phyloP scores from a whole-genome alignment of 2,329 filamentous ascomycete species.

The Scopulariopsis brevicaulis region DNA sequence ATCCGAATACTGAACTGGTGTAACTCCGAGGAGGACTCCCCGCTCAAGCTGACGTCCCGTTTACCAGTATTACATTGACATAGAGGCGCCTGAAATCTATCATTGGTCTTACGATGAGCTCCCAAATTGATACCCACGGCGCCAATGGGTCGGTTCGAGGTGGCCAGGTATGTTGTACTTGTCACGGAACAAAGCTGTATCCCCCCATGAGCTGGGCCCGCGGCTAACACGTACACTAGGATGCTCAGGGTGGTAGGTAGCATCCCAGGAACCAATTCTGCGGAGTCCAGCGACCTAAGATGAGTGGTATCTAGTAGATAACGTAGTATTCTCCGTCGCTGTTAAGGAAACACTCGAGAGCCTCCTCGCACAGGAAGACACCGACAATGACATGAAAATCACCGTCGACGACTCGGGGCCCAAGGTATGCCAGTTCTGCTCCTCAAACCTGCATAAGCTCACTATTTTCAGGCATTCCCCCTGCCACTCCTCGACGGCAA shows the following conservation, averaged over 20 bases:
- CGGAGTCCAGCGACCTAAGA: background rate
- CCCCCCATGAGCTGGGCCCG: background rate
- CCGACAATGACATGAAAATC: conserved; percentile 90
- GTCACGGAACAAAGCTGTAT: background rate
- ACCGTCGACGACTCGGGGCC: conserved; percentile 93
- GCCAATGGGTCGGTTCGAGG: background rate
- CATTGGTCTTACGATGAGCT: background rate
- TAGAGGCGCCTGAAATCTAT: background rate
- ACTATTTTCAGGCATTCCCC: conserved; percentile 18
- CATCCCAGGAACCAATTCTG: background rate
- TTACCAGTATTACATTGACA: background rate
- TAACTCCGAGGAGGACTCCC: background rate
- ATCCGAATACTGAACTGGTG: no score
- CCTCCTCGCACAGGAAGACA: conserved; percentile 78
- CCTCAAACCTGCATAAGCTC: conserved; percentile 75
- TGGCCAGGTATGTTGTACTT: background rate
- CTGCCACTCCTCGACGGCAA: background rate
- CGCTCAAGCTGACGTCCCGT: background rate
- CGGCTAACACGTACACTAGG: background rate
- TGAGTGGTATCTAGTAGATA: background rate
- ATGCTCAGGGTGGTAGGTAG: background rate
- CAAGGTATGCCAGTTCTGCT: conserved; percentile 46
- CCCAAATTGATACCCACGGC: background rate
- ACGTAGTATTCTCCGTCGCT: conserved; percentile 58
- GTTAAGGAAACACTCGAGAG: conserved; percentile 75